Percentiles rank a stretch among this genome's conserved stretches.
Conservation (phyloP, 176 grass and related monocot species). For the Ananas comosus region DNA sequence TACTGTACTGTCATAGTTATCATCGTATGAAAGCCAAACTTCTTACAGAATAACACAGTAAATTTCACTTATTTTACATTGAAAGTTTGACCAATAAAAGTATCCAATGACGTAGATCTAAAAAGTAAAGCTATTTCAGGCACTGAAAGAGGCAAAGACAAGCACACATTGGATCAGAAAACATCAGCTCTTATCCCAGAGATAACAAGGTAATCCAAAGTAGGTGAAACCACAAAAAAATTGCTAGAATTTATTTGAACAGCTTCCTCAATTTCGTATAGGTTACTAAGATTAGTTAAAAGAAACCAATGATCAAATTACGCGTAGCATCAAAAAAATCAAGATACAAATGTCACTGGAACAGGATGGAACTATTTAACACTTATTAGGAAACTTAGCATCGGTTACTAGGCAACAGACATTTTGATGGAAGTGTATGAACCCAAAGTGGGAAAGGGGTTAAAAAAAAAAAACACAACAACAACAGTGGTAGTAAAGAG, state of each 20-base stretch:
- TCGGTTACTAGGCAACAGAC: not conserved
- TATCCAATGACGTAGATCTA: too few species aligned
- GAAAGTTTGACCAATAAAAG: too few species aligned
- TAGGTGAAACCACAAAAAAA: not conserved
- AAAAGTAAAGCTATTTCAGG: not conserved
- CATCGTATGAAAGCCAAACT: not conserved
- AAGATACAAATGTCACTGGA: too few species aligned
- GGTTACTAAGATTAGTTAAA: not conserved
- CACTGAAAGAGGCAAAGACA: too few species aligned
- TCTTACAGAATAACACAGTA: not conserved
- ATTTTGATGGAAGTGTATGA: too few species aligned
- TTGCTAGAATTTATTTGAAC: not conserved
- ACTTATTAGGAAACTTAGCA: not conserved
- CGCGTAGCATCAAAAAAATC: too few species aligned
- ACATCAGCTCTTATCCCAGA: too few species aligned
- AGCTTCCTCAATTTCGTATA: not conserved
- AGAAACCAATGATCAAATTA: not conserved
- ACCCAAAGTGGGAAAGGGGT: not conserved
- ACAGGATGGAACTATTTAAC: too few species aligned
- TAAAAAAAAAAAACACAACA: not conserved
- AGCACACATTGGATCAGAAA: too few species aligned
- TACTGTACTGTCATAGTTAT: not conserved
- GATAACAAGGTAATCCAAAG: too few species aligned
- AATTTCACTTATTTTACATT: not conserved
- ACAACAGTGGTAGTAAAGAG: not conserved